Conservation (phyloP, 805 yeast genomes). For the Candida morakotiae region DNA sequence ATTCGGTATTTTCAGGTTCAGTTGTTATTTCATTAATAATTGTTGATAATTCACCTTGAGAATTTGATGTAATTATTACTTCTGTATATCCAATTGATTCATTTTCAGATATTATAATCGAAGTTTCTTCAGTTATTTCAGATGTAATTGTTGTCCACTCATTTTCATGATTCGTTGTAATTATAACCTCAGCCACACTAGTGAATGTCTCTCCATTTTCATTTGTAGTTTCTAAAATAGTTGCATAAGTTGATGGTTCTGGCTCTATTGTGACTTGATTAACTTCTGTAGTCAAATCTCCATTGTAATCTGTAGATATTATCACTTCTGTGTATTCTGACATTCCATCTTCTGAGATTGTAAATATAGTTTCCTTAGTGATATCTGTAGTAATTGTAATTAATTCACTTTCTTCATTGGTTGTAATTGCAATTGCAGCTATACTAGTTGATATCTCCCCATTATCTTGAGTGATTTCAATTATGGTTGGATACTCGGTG, state of each 20-base stretch:
- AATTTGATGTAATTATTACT: background rate
- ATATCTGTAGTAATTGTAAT: background rate
- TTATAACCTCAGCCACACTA: background rate
- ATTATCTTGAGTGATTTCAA: too few relatives aligned
- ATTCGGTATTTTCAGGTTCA: background rate
- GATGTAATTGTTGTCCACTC: background rate
- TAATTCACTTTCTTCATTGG: background rate
- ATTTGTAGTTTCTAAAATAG: background rate
- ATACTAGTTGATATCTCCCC: background rate
- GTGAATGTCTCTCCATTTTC: background rate
- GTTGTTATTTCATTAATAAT: too few relatives aligned
- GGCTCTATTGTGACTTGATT: background rate
- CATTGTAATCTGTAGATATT: constrained; percentile 11
- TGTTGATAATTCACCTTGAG: background rate
- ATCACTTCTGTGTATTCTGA: constrained; percentile 11
- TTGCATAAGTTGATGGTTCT: background rate
- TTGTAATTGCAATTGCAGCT: background rate
- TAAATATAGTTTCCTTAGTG: background rate
- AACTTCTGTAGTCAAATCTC: constrained; percentile 1
- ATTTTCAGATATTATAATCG: too few relatives aligned
- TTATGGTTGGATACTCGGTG: too few relatives aligned
- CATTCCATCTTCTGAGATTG: background rate
- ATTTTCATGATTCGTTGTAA: background rate
- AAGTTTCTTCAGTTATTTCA: background rate
- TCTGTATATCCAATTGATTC: too few relatives aligned